Evolutionary conservation across 805 yeast species (phyloP), one percentile per base, ranked within the genome.

Genomic region (Candida parachauliodes): DNA sequence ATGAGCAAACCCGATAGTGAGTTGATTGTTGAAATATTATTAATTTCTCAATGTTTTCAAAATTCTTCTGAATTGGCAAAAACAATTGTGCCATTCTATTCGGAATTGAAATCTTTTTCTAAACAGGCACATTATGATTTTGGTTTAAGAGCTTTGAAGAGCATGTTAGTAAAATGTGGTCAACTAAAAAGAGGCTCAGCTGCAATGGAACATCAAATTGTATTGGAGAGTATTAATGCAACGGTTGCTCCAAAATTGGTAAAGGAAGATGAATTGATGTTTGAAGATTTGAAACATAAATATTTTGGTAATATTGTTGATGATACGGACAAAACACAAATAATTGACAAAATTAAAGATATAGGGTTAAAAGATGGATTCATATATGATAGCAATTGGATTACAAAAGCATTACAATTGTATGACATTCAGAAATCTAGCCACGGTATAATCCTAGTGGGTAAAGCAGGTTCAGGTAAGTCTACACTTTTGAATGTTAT

Each of bases 401-500:
- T 73, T 1, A 53, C 53, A 0, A 86, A 84, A 49, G 73, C 76
- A 2, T 20, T 65, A 0, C 95, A 89, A 49, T 59, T 88, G 2
- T 65, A 65, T 46, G 77, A 81, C 31, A 70, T 86, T 8, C 83
- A 76, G 37, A 60, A 61, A 5, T 64, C 77, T 0, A 84, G 83
- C 46, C 86, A 81, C 44, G 97, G 97, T 18, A 62, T 85, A 4
- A 88, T 91, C 68, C 54, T 89, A 3, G 83, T 85, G 4, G 98
- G 98, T 0, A 59, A 58, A 0, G 57, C 95, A 0, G 91, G 91
- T 0, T 56, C 76, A 2, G 97, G 97, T 0, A 91, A 91, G 49
- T 59, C 89, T 0, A 43, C 73, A 0, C 53, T 76, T 0, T 74
- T 84, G 65, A 57, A 59, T 7, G 60, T 73, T 27, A 67, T 82